Base-by-base conservation (phyloP, 2,329 filamentous ascomycete genomes). In the Cercospora sp. region DNA sequence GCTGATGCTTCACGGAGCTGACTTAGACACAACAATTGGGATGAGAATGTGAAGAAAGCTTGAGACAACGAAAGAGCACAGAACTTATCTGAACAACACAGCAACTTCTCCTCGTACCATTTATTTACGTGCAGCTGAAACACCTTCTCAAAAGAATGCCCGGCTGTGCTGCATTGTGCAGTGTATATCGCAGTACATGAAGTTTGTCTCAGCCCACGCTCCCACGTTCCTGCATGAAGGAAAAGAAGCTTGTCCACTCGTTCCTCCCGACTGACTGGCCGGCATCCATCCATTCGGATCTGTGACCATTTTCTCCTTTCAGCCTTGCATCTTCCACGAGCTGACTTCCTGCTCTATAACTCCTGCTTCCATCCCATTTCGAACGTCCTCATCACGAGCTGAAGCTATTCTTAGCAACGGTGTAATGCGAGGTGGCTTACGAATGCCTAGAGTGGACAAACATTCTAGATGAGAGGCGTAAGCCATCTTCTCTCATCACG, bases 111-210 rank as follows among this genome's bases (percentile, higher is more conserved):
- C 10, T 31, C 30, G 10, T 33, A 33, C 31, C 10, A 12, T 12
- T 12, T 12, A 33, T 33, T 4, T 33, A 33, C n/a, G n/a, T 12
- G 3, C 10, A 55, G 53, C 53, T 57, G 55, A 59, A 33, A 31
- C 55, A 12, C 31, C 1, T n/a, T 7, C 13, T 8, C 28, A 23
- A n/a, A 36, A 33, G 48, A 20, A 59, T 9, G 30, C 30, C 55
- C n/a, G 30, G 36, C 55, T 59, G 55, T 59, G 64, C 58, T 66
- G 42, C 33, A 55, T 31, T 53, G n/a, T 66, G 42, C 64, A 31
- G 64, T 66, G 64, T 66, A 61, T 39, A 60, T 61, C 45, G 58
- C 42, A 66, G 55, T 39, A 58, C 55, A 66, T 66, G 23, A 28
- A 28, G 48, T 53, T 28, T 53, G 30, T 53, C 48, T 53, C 23